phyloP scores from a whole-genome alignment of 2,329 filamentous ascomycete species.

The Beauveria bassiana region DNA sequence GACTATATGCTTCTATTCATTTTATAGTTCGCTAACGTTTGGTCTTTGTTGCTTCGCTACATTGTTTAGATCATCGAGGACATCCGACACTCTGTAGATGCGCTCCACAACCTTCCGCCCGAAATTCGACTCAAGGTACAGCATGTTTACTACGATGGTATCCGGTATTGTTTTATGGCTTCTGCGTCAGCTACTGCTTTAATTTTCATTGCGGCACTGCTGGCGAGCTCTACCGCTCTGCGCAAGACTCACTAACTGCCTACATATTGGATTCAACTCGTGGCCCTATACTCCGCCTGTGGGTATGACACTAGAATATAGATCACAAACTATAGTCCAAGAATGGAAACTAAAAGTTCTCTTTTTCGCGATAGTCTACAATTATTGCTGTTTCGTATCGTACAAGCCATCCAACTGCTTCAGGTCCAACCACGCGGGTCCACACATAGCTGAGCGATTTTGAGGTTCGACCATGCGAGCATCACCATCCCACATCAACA shows the following conservation, averaged over 20 bases:
- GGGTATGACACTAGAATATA: neutral
- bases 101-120: conserved; percentile 44
- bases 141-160: conserved; percentile 52
- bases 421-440: neutral
- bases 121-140: conserved; percentile 49
- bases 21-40: conserved; percentile 4
- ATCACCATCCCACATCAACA: neutral
- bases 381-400: neutral
- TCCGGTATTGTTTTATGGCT: conserved; percentile 47
- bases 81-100: conserved; percentile 53
- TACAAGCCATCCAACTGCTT: neutral
- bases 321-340: neutral
- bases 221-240: conserved; percentile 23
- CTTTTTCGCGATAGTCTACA: neutral
- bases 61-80: conserved; percentile 46
- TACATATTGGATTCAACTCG: neutral
- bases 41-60: neutral
- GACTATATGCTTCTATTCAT: neutral
- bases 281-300: neutral
- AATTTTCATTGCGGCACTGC: conserved; percentile 28
- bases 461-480: neutral
- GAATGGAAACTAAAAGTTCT: neutral
- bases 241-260: conserved; percentile 23
- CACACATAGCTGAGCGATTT: conserved; percentile 7
- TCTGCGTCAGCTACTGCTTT: conserved; percentile 44